Evolutionary conservation across 164 flowering plant genomes (phyloP), one percentile per base, ranked within the genome.

Genomic region (Vitis labrusca): DNA sequence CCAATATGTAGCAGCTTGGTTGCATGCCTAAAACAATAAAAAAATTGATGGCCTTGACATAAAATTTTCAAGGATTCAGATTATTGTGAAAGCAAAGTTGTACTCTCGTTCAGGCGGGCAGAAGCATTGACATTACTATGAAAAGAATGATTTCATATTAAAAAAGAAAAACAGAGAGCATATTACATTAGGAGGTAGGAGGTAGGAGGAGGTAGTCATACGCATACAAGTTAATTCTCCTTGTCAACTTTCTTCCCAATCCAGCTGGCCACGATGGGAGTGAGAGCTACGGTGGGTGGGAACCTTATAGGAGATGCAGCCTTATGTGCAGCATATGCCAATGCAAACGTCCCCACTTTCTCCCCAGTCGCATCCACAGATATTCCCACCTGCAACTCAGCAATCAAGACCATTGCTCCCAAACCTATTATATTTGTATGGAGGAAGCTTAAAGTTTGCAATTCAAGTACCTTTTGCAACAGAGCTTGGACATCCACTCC

Each of bases 251-350:
- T 91, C 87, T 86, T 94, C 51, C 96, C 97, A 27, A 94, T 92
- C 99, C 97, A 92, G 75, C 86, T 48, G 8, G 97, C 97, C 66
- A 92, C 98, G 61, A 94, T 81, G 59, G 99, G 97, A 51, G 97
- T 94, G 17, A 92, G 91, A 61, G 98, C 99, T 8, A 95, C 98
- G 1, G 98, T 95, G 0, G 99, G 99, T 23, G 98, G 98, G 80
- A 95, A 95, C 80, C 99, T 86, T 52, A 95, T 93, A 0, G 98
- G 99, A 59, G 99, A 95, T 57, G 99, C 98, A 73, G 98, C 99
- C 74, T 95, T 95, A 76, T 95, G 99, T 47, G 99, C 99, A 59
- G 99, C 98, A 81, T 95, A 95, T 48, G 99, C 99, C 73, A 93
- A 78, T 9, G 99, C 98, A 77, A 95, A 90, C 13, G 97, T 93